Conservation (phyloP, 2,329 filamentous ascomycete genomes). For the Fusarium nanum region DNA sequence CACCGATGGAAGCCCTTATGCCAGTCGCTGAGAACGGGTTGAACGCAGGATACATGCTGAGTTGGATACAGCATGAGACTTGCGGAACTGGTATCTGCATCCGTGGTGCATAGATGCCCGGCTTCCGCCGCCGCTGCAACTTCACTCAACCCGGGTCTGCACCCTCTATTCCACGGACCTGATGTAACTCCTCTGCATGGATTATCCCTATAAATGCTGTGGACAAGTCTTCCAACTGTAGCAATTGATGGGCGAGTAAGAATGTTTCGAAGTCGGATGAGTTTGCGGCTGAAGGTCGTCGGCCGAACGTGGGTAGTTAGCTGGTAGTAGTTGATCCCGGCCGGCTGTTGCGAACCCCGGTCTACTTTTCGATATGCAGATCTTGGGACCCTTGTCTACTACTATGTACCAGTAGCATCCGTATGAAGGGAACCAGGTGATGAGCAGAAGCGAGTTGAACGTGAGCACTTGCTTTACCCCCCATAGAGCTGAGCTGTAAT, state of each 20-base stretch:
- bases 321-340: conserved; percentile 28
- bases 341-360: conserved; percentile 34
- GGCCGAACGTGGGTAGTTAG: conserved; percentile 41
- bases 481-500: conserved; percentile 23
- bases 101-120: not conserved
- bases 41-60: conserved; percentile 30
- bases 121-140: conserved; percentile 20
- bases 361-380: conserved; percentile 34
- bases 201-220: conserved; percentile 24
- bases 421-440: not conserved
- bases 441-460: conserved; percentile 4
- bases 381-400: conserved; percentile 29
- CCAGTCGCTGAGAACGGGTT: conserved; percentile 14
- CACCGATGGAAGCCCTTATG: conserved; percentile 28
- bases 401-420: not conserved
- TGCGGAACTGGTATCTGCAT: not conserved
- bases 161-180: conserved; percentile 6
- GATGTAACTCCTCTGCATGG: conserved; percentile 23
- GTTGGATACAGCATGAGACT: conserved; percentile 8
- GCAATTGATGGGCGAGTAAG: conserved; percentile 1
- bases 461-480: conserved; percentile 27
- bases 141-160: not conserved
- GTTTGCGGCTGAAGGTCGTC: conserved; percentile 28
- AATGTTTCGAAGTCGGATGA: conserved; percentile 10
- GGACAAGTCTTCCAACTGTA: not conserved